Conservation (phyloP, 2,329 filamentous ascomycete genomes). For the Rhexocercosporidium sp. region DNA sequence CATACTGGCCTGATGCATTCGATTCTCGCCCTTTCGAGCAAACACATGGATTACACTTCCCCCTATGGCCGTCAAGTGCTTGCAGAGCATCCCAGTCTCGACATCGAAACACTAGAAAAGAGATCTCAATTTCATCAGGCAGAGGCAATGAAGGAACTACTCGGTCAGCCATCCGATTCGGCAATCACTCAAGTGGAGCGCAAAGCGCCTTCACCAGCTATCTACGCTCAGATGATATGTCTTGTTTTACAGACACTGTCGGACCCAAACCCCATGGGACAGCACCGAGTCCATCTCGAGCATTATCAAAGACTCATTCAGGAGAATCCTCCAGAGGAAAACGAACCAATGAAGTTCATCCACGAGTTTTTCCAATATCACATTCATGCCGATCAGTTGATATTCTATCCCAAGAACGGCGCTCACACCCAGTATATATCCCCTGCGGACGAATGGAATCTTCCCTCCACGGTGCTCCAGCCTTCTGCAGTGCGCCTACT, state of each 20-base stretch:
- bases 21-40: conserved; percentile 81
- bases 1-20: conserved; percentile 90
- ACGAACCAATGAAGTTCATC: conserved; percentile 74
- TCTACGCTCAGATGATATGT: conserved; percentile 68
- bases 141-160: conserved; percentile 58
- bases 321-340: conserved; percentile 63
- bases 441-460: conserved; percentile 34
- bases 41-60: conserved; percentile 69
- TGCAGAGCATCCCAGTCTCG: conserved; percentile 54
- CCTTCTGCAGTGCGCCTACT: conserved; percentile 58
- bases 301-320: conserved; percentile 76
- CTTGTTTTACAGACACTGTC: conserved; percentile 62
- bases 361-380: conserved; percentile 87
- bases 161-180: conserved; percentile 54
- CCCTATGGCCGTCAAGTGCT: conserved; percentile 61
- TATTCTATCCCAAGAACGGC: conserved; percentile 50
- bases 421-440: conserved; percentile 38
- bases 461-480: conserved; percentile 34
- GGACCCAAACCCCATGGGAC: conserved; percentile 62
- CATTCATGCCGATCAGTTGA: conserved; percentile 67
- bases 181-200: conserved; percentile 35
- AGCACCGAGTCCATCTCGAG: conserved; percentile 80
- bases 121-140: conserved; percentile 62
- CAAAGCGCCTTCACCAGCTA: conserved; percentile 47
- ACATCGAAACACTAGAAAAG: conserved; percentile 51